These are phyloP conservation scores for Paecilomyces variotii DNA, from an alignment of 2,329 filamentous ascomycete species.

Conservation along the genomic window DNA sequence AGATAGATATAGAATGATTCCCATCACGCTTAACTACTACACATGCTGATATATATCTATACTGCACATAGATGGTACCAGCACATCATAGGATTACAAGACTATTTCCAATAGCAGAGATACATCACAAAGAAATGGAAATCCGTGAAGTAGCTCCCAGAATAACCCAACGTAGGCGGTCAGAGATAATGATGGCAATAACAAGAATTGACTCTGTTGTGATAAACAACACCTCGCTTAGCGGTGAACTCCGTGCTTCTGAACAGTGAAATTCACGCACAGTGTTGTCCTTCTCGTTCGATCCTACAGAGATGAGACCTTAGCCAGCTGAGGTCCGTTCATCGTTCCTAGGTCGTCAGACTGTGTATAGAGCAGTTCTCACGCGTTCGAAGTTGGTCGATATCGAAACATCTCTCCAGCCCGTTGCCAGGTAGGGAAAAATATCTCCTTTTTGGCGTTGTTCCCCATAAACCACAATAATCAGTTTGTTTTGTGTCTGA, in stretches of 20 bases:
- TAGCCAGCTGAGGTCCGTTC: not conserved
- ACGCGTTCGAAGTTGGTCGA: not conserved
- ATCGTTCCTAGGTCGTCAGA: not conserved
- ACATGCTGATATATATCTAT: no score
- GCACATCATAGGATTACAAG: not conserved
- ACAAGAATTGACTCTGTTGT: not conserved
- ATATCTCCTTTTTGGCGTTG: not conserved
- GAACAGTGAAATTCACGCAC: not conserved
- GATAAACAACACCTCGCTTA: not conserved
- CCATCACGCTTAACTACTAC: no score
- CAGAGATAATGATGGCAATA: not conserved
- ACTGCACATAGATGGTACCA: no score
- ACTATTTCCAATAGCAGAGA: not conserved
- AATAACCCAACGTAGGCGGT: not conserved
- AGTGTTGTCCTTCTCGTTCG: not conserved
- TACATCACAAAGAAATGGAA: not conserved
- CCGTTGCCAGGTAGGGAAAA: not conserved
- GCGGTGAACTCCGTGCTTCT: not conserved
- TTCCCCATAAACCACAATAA: not conserved
- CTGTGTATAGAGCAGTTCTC: not conserved
- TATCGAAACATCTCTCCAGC: not conserved
- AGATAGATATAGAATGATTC: no score
- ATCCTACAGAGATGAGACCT: not conserved
- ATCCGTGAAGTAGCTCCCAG: not conserved
- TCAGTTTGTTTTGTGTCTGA: not conserved